Base-by-base conservation (phyloP, 2,329 filamentous ascomycete species). In the Aspergillus novoparasiticus region DNA sequence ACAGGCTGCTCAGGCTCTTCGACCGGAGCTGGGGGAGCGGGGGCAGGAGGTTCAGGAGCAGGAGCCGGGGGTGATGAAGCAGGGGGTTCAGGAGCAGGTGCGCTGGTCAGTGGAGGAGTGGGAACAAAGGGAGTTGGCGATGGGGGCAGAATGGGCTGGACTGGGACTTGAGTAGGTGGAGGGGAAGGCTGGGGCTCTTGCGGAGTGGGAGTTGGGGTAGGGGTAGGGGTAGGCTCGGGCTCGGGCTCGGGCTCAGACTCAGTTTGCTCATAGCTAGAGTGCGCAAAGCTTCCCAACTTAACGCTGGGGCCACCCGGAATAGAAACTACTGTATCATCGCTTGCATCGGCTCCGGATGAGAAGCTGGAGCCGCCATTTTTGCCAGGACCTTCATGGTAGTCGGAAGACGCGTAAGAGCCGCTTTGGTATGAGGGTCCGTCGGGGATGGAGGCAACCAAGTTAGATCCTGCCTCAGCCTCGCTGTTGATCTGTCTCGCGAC, bases 181-280 rank as follows among this genome's bases (percentile, higher is more conserved):
- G 48, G 19, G 48, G 48, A 51, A 32, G 48, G 16, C 19, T 51
- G 19, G 9, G 59, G 43, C 14, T 39, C 45, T 19, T 53, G 39
- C 5, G 58, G 43, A 23, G 51, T 28, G 23, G 45, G 46, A 11
- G 54, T 34, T 32, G 45, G 54, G 10, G 53, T 34, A 46, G 39
- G 34, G 3, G 56, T 59, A 19, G 30, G 59, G 5, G n/a, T 12
- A 9, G 63, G 59, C 62, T 70, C 63, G 9, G 71, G 66, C 28
- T 70, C 63, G 9, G 71, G 66, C 28, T 48, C 12, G 1, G 64
- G 60, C 65, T 50, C 64, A 61, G 21, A 51, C 36, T 62, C 64
- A 62, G 45, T 66, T 30, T 64, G 57, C 32, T 68, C 64, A 56
- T 69, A 65, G 51, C 62, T 54, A 16, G 51, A 56, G 51, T 71